Base-by-base conservation (phyloP, 2,329 filamentous ascomycete genomes). In the Ophiostoma montium region DNA sequence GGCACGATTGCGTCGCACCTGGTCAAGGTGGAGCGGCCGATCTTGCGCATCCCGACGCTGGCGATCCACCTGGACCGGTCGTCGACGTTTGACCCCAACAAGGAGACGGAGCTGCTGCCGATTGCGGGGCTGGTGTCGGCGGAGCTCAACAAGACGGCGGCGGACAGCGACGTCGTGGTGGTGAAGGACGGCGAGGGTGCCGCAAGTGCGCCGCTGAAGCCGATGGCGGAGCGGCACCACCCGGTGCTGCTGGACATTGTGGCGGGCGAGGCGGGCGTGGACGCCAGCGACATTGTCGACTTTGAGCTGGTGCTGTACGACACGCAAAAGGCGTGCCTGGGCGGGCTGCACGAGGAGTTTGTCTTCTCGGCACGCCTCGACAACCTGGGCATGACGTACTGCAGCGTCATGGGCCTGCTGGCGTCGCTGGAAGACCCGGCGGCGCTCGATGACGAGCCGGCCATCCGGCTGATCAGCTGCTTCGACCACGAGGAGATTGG, bases 401-500 rank as follows among this genome's bases (percentile, higher is more conserved):
- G 92, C 69, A 84, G 85, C 55, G 80, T 92, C 49, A 76, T 84
- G 66, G 88, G 86, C 50, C 72, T 98, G 50, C 87, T 96, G 58
- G 75, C 82, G 55, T 95, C 90, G 0, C 70, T 94, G 23, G 66
- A 72, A 18, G 72, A 77, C 3, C 63, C 76, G 12, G 67, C 71
- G 4, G 75, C 82, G 6, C 75, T 96, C 27, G 90, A 95, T 60
- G 70, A 54, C 41, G 56, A 57, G 51, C 19, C 77, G 3, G 82
- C 78, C 16, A 95, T 96, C 60, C 86, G 92, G 42, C 72, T 98
- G n/a, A 83, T 94, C 57, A 84, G 88, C 33, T 86, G 90, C 66
- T 98, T 98, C 64, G 92, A 98, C 63, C 89, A 98, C 67, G 92
- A 98, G 66, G 92, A 98, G 63, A 92, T 98, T 60, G 92, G 92